phyloP scores from a whole-genome alignment of 768 basidiomycete species.

The Kwoniella europaea region DNA sequence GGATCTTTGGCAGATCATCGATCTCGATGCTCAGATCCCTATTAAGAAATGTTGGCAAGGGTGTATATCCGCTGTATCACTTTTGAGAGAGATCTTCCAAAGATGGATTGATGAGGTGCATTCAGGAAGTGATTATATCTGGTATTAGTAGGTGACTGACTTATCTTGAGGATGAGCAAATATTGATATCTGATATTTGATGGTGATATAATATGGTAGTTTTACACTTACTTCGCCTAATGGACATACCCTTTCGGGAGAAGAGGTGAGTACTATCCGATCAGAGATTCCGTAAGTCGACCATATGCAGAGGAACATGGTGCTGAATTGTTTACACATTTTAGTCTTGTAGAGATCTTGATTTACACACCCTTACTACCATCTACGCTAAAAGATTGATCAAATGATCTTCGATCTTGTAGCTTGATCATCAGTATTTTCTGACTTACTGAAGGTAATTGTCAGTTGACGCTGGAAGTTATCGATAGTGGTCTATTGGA shows the following conservation, averaged over 20 bases:
- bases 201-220: neutral
- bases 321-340: neutral
- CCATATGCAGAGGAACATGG: too few relatives aligned
- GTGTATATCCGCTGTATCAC: slow-evolving; percentile 6
- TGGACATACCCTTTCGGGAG: neutral
- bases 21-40: neutral
- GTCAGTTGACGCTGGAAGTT: too few relatives aligned
- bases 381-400: neutral
- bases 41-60: slow-evolving; percentile 2
- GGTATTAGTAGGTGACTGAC: neutral
- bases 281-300: too few relatives aligned
- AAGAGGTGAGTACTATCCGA: neutral
- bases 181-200: neutral
- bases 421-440: too few relatives aligned
- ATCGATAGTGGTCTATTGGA: too few relatives aligned
- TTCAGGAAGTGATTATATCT: neutral
- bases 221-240: neutral
- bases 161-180: too few relatives aligned
- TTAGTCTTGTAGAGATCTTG: neutral
- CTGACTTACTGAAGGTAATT: too few relatives aligned
- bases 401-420: neutral
- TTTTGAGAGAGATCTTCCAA: neutral
- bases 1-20: neutral
- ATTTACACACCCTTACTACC: neutral
- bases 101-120: neutral